Evolutionary conservation across 768 basidiomycete species (phyloP).

Genomic region (Lactifluus subvellereus): DNA sequence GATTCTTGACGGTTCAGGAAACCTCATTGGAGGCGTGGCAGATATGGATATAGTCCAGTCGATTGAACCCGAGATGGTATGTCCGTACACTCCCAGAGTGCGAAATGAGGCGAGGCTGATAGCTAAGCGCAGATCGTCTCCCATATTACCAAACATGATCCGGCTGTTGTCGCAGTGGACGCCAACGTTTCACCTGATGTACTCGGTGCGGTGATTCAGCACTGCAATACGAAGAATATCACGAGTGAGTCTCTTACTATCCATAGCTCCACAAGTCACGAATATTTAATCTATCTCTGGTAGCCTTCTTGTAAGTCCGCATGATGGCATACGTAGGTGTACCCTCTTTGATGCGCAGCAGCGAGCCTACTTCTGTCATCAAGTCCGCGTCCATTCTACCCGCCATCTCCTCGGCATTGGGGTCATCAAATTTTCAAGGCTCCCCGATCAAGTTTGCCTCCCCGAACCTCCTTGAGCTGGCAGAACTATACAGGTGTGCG

Average conservation of each 20-base stretch:
- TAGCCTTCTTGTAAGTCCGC: conserved; percentile 72
- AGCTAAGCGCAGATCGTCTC: conserved; percentile 43
- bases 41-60: conserved; percentile 74
- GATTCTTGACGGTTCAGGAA: conserved; percentile 65
- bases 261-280: background rate
- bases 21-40: conserved; percentile 79
- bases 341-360: conserved; percentile 29
- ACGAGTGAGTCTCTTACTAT: conserved; percentile 41
- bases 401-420: conserved; percentile 42
- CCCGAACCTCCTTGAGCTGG: conserved; percentile 81
- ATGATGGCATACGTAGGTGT: background rate
- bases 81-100: conserved; percentile 3
- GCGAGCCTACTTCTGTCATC: conserved; percentile 88
- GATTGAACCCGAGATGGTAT: conserved; percentile 44
- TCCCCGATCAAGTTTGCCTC: conserved; percentile 67
- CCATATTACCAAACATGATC: conserved; percentile 43
- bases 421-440: conserved; percentile 25
- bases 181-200: conserved; percentile 60
- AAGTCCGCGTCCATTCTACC: conserved; percentile 72
- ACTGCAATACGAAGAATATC: conserved; percentile 45
- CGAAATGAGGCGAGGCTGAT: background rate
- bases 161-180: conserved; percentile 64
- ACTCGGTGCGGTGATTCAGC: conserved; percentile 45
- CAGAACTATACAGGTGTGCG: conserved; percentile 49
- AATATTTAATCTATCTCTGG: background rate